Base-by-base conservation (phyloP, 2,329 filamentous ascomycete species). In the Diaporthe sp. region DNA sequence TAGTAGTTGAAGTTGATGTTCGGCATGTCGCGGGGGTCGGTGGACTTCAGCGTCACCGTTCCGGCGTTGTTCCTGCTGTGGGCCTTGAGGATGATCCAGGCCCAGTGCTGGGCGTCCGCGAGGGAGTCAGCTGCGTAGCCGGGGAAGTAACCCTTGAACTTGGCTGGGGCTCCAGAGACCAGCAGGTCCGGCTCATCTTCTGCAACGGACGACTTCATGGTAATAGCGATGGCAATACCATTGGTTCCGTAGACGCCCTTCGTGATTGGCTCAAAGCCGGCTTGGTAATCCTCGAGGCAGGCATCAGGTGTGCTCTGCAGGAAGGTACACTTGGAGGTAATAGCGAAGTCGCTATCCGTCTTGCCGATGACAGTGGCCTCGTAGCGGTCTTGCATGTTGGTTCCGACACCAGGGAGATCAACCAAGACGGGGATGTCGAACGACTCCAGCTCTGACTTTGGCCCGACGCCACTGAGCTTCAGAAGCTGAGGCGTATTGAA, bases 131-230 rank as follows among this genome's bases (percentile, higher is more conserved):
- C 59, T 15, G 76, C 67, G 53, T 72, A 78, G 28, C 74, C 76
- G 3, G 76, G 77, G 68, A 74, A 77, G 70, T 76, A 77, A 1
- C 77, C 77, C 15, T 55, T 75, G 71, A 78, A 77, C 13, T 76
- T 62, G 42, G 68, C 76, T 4, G 76, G 72, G 17, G 61, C 73
- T 39, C 77, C 77, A 34, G 86, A 87, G 69, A 89, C 81, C 79
- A 89, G 87, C 44, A 88, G 79, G 77, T 90, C 88, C 67, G 81
- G 85, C 49, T 85, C 84, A 57, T 83, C 84, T 31, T 85, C 79
- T 4, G 80, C 83, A 5, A 83, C 83, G 19, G 78, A 71, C 17
- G 68, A 71, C 51, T 59, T 71, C 68, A 71, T 55, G 5, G 55
- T 59, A 31, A 59, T 22, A 12, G 68, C 68, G n/a, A 71, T 71